These are phyloP conservation scores for Pleurotus citrinopileatus DNA, from an alignment of 768 basidiomycete genomes.

Conservation along the genomic window DNA sequence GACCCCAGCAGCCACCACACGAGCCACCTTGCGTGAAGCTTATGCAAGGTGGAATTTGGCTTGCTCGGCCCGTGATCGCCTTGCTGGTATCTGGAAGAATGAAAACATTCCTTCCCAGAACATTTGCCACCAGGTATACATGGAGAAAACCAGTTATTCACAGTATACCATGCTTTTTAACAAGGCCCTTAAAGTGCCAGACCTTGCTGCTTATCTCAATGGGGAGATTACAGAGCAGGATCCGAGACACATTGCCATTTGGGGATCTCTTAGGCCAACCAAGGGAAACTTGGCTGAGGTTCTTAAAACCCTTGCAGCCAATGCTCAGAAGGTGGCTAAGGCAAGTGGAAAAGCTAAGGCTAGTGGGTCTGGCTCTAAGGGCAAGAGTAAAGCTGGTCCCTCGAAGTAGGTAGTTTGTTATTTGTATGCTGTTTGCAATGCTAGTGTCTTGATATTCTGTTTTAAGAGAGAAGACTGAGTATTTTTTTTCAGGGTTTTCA, in stretches of 20 bases:
- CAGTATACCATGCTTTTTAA: neutral
- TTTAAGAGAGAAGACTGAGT: neutral
- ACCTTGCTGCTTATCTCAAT: neutral
- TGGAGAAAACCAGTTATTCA: neutral
- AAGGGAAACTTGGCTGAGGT: neutral
- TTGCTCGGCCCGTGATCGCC: too few relatives aligned
- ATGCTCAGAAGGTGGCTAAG: neutral
- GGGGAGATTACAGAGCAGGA: neutral
- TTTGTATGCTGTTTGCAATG: too few relatives aligned
- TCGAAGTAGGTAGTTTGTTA: neutral
- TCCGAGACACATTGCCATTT: neutral
- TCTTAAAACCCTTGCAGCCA: neutral
- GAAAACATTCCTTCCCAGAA: neutral
- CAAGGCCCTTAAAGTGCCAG: neutral
- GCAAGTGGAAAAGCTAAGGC: neutral
- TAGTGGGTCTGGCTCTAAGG: neutral
- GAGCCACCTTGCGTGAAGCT: too few relatives aligned
- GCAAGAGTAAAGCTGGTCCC: neutral
- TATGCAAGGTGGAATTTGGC: too few relatives aligned
- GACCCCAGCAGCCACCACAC: too few relatives aligned
- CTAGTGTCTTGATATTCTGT: too few relatives aligned
- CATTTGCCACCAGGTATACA: neutral
- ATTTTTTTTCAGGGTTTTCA: neutral
- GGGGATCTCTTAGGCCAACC: neutral
- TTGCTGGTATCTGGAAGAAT: too few relatives aligned